These are phyloP conservation scores for Sphaerulina vaccinii DNA, from an alignment of 2,329 filamentous ascomycete genomes.

Conservation along the genomic window DNA sequence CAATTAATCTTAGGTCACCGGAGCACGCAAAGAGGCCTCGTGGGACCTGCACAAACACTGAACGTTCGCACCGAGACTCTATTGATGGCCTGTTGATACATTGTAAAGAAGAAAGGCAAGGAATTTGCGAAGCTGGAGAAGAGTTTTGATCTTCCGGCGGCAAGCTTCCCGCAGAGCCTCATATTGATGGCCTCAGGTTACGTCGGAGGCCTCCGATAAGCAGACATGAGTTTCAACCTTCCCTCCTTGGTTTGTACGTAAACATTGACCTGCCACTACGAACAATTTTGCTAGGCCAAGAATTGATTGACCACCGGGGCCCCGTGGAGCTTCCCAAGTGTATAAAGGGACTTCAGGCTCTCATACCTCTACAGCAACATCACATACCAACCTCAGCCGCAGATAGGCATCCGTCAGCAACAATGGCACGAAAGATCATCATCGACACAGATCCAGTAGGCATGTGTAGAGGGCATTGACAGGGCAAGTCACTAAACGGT, in stretches of 20 bases:
- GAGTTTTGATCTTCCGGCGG: slow-evolving; percentile 6
- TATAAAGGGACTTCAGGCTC: background rate
- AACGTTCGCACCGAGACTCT: slow-evolving; percentile 98
- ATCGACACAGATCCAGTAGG: slow-evolving; percentile 91
- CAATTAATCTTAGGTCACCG: slow-evolving; percentile 83
- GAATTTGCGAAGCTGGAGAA: slow-evolving; percentile 8
- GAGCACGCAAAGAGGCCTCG: slow-evolving; percentile 87
- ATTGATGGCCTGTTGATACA: slow-evolving; percentile 80
- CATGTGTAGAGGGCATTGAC: background rate
- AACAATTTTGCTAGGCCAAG: background rate
- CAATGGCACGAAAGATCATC: slow-evolving; percentile 62
- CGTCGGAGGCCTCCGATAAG: slow-evolving; percentile 14
- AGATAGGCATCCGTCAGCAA: slow-evolving; percentile 14
- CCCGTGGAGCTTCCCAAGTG: background rate
- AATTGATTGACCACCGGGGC: background rate
- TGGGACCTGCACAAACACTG: slow-evolving; percentile 87
- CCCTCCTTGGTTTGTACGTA: background rate
- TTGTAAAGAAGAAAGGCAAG: slow-evolving; percentile 59
- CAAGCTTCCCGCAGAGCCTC: background rate
- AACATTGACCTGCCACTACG: background rate
- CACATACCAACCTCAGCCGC: background rate
- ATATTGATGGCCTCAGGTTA: background rate
- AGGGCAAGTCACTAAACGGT: background rate
- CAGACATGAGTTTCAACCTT: background rate
- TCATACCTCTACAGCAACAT: background rate